Evolutionary conservation across 805 yeast species (phyloP).

Genomic region (Ogataea pilisensis): DNA sequence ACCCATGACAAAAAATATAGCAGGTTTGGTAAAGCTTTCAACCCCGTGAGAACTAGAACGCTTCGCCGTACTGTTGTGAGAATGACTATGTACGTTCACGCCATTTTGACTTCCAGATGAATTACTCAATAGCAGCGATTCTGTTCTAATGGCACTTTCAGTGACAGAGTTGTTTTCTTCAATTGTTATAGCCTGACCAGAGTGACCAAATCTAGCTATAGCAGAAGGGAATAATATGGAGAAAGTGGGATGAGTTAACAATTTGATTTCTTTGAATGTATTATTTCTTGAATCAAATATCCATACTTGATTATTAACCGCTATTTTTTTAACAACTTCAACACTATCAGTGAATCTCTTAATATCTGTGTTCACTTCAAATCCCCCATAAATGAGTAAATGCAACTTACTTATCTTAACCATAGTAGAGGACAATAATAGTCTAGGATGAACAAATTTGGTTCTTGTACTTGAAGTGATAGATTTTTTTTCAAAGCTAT

Average conservation of each 20-base stretch:
- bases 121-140: background rate
- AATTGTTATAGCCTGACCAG: constrained; percentile 19
- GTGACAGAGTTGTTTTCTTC: constrained; percentile 24
- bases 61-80: background rate
- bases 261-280: constrained; percentile 44
- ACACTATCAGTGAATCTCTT: constrained; percentile 36
- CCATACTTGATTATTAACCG: constrained; percentile 47
- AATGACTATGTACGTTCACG: background rate
- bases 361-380: constrained; percentile 39
- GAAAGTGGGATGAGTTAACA: constrained; percentile 29
- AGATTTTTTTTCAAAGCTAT: constrained; percentile 14
- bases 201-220: constrained; percentile 33
- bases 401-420: constrained; percentile 52
- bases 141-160: constrained; percentile 6
- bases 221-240: constrained; percentile 23
- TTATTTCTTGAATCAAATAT: constrained; percentile 51
- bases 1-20: constrained; percentile 42
- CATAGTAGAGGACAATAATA: constrained; percentile 45
- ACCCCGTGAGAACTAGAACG: background rate
- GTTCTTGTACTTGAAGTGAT: background rate
- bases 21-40: constrained; percentile 21
- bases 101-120: constrained; percentile 2
- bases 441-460: constrained; percentile 40
- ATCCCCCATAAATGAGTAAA: constrained; percentile 68
- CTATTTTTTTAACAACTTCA: constrained; percentile 27